phyloP scores from a whole-genome alignment of 495 filamentous ascomycete genomes.

The Xanthoparmelia taractica region DNA sequence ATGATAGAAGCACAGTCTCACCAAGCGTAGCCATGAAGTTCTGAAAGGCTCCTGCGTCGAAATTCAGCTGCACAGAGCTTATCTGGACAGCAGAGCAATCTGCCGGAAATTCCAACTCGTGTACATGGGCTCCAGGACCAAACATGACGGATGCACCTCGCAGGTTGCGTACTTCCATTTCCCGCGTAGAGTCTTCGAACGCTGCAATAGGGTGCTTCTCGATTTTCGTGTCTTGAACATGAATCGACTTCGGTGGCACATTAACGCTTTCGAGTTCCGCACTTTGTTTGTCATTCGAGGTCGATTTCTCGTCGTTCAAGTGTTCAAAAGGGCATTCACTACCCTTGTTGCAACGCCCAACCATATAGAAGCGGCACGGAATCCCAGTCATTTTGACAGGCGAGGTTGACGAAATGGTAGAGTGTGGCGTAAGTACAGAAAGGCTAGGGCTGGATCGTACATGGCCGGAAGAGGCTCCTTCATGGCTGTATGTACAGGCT shows the following conservation, averaged over 20 bases:
- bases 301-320: neutral
- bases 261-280: neutral
- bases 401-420: neutral
- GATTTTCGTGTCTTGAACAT: neutral
- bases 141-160: slow-evolving; percentile 18
- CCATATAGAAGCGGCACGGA: slow-evolving; percentile 9
- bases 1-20: slow-evolving; percentile 4
- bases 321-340: slow-evolving; percentile 6
- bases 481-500: slow-evolving; percentile 9
- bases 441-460: neutral
- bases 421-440: neutral
- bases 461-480: neutral
- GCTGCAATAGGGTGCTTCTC: neutral
- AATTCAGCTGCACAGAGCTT: neutral
- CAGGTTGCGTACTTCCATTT: slow-evolving; percentile 2
- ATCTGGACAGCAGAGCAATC: slow-evolving; percentile 12
- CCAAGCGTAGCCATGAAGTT: neutral
- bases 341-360: slow-evolving; percentile 12
- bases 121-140: slow-evolving; percentile 17
- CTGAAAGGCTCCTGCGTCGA: neutral
- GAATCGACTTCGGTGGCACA: neutral
- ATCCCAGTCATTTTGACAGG: neutral
- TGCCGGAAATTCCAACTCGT: slow-evolving; percentile 7
- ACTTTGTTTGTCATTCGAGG: neutral
- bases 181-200: neutral